Evolutionary conservation across 768 basidiomycete species (phyloP).

Genomic region (Clavulina sp.): DNA sequence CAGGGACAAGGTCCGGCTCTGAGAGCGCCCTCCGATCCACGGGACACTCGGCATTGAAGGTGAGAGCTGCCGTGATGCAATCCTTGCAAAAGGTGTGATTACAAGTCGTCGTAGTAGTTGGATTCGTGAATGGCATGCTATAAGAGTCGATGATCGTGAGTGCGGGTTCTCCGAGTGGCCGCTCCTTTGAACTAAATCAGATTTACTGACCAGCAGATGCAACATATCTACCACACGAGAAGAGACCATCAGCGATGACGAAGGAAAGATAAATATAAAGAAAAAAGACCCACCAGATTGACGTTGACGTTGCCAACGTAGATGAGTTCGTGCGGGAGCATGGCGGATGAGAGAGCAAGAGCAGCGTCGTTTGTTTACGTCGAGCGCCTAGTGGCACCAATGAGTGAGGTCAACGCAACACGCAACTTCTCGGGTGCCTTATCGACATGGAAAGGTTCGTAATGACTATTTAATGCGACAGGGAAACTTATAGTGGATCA

Average conservation of each 20-base stretch:
- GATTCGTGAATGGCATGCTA: constrained; percentile 59
- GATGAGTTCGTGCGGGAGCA: constrained; percentile 19
- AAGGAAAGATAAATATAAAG: constrained; percentile 6
- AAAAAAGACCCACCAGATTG: constrained; percentile 38
- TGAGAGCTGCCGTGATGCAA: constrained; percentile 57
- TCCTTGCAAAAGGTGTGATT: constrained; percentile 75
- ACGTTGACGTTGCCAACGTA: constrained; percentile 47
- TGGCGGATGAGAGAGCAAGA: background rate
- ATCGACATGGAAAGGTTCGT: constrained; percentile 76
- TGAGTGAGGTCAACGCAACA: constrained; percentile 30
- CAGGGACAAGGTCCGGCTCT: constrained; percentile 39
- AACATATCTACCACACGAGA: constrained; percentile 37
- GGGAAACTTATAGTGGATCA: background rate
- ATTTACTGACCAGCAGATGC: constrained; percentile 49
- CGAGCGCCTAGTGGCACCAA: too few relatives aligned
- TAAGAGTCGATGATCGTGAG: background rate
- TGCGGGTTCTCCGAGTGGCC: background rate
- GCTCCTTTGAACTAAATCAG: constrained; percentile 1
- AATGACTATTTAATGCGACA: too few relatives aligned
- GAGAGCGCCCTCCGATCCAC: constrained; percentile 59
- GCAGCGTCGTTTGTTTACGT: too few relatives aligned
- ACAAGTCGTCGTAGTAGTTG: constrained; percentile 56
- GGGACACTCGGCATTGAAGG: constrained; percentile 56
- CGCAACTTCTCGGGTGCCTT: constrained; percentile 88
- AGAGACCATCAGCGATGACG: background rate